Evolutionary conservation across 75 land plant species (phyloP), one percentile per base, ranked within the genome.

Genomic region (Sequoiadendron giganteum): DNA sequence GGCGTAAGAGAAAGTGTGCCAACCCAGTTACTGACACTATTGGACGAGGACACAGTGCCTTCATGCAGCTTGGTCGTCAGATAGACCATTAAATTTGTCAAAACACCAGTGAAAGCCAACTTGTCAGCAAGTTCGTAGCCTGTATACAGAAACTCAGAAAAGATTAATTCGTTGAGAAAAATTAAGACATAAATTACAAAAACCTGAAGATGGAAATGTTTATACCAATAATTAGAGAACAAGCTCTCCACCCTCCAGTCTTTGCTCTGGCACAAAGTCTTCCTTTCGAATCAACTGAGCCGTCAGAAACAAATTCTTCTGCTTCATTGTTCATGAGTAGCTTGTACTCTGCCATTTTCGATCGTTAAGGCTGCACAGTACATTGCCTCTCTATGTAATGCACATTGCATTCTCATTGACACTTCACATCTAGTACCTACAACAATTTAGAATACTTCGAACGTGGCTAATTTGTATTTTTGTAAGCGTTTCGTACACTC

Each of bases 1-100:
- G 97, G 96, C 2, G 96, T 95, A n/a, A 96, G 87, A 91, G 92
- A 96, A 21, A 93, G 90, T 9, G 96, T 88, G 40, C 97, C 97
- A 1, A 91, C 72, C 96, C 95, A 96, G 88, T 96, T 96, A 89
- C 88, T 95, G 32, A 95, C 97, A 80, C 90, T 96, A 42, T 87
- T 88, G 10, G 93, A 91, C 10, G 97, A 91, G 40, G 89, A 86
- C 16, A 96, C 92, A 61, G 95, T 93, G 80, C 91, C 95, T 87
- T 96, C 93, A 80, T 93, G 96, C 7, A 96, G 93, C 77, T 90
- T 87, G 14, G 86, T 92, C 36, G 96, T 94, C 88, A 96, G 85
- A 56, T 95, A 95, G 15, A 90, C 90, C 84, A 93, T 91, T 52
- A 96, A 82, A 82, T 95, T 94, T 47, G 97, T 86, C 18, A 93